Percentiles rank a stretch among this genome's conserved stretches.
Conservation (phyloP, 192 early-diverging fungal species). For the Haplosporangium gracile region DNA sequence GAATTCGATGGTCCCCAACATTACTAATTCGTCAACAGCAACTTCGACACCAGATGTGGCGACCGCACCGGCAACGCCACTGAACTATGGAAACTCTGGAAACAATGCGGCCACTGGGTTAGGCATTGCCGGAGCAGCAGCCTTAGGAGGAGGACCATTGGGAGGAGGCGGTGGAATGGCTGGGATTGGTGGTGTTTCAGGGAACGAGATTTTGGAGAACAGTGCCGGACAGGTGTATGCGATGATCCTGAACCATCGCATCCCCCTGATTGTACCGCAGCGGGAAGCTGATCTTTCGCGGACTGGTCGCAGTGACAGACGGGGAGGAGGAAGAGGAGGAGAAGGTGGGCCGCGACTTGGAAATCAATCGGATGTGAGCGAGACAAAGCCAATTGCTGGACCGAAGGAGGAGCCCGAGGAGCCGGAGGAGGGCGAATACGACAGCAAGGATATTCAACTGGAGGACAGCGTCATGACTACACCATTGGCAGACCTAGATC, state of each 20-base stretch:
- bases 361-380: not conserved
- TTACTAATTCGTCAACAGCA: not conserved
- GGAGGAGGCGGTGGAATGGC: conserved; percentile 17
- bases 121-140: conserved; percentile 5
- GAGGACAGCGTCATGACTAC: conserved; percentile 5
- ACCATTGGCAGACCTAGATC: conserved; percentile 16
- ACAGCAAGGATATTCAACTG: not conserved
- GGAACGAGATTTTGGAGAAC: conserved; percentile 33
- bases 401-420: not conserved
- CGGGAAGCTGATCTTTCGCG: conserved; percentile 13
- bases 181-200: conserved; percentile 36
- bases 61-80: conserved; percentile 12
- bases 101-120: not conserved
- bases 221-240: conserved; percentile 58
- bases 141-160: not conserved
- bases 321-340: not conserved
- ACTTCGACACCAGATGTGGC: conserved; percentile 25
- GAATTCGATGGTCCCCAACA: conserved; percentile 1
- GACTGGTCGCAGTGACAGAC: not conserved
- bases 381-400: not conserved
- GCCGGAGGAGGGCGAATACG: not conserved
- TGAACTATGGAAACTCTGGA: conserved; percentile 13
- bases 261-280: conserved; percentile 58
- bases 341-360: not conserved
- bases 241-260: conserved; percentile 65